Percentiles rank a stretch among this genome's conserved stretches.
Evolutionary conservation across 2,329 filamentous ascomycete genomes (phyloP).

Genomic region (Xylariaceae sp.): DNA sequence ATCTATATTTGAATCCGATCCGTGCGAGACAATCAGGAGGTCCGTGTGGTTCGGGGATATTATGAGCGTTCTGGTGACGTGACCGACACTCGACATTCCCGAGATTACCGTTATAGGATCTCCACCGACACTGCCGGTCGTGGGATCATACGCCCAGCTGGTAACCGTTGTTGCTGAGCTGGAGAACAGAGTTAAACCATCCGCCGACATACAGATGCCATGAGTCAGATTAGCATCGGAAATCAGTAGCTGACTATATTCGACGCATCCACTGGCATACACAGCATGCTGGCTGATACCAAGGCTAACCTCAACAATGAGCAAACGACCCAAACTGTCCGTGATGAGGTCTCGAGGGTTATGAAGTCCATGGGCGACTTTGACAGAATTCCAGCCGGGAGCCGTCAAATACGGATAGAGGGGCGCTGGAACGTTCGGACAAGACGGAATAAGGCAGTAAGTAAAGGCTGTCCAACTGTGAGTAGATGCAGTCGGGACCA

Average conservation of each 20-base stretch:
- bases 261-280: slow-evolving; percentile 25
- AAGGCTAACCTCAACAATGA: slow-evolving; percentile 23
- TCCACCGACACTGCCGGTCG: slow-evolving; percentile 35
- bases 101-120: slow-evolving; percentile 43
- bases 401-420: slow-evolving; percentile 20
- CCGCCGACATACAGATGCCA: slow-evolving; percentile 35
- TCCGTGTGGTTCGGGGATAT: slow-evolving; percentile 46
- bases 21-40: slow-evolving; percentile 53
- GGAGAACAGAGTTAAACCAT: slow-evolving; percentile 36
- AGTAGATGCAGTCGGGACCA: too few species aligned
- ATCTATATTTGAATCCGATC: slow-evolving; percentile 55
- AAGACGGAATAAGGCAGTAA: slow-evolving; percentile 15
- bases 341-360: slow-evolving; percentile 24
- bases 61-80: slow-evolving; percentile 54
- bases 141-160: slow-evolving; percentile 39
- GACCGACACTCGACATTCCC: slow-evolving; percentile 49
- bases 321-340: slow-evolving; percentile 24
- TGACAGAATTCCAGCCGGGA: slow-evolving; percentile 22
- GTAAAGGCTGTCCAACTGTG: too few species aligned
- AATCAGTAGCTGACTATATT: slow-evolving; percentile 18
- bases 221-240: slow-evolving; percentile 35
- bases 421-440: slow-evolving; percentile 14
- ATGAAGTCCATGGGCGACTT: slow-evolving; percentile 23
- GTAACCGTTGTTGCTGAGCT: slow-evolving; percentile 48
- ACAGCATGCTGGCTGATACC: slow-evolving; percentile 28